Evolutionary conservation across 805 yeast genomes (phyloP).

Genomic region (Yamadazyma laniorum): DNA sequence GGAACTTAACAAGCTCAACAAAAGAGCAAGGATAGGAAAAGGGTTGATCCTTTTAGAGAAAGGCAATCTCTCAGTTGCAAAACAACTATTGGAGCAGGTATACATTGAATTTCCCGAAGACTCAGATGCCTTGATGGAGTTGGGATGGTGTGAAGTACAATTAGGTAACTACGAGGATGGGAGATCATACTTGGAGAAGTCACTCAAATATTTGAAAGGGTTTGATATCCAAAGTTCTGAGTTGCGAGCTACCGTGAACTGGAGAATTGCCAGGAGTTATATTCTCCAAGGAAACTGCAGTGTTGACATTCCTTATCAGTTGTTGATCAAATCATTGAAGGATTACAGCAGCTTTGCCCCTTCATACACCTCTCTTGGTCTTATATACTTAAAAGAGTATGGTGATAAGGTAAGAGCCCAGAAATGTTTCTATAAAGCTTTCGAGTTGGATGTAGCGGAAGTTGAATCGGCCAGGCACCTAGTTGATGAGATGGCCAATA

Average conservation of each 20-base stretch:
- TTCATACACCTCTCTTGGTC: constrained; percentile 79
- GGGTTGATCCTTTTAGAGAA: constrained; percentile 74
- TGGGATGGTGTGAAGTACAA: constrained; percentile 74
- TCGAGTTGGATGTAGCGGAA: constrained; percentile 80
- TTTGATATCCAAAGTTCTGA: constrained; percentile 53
- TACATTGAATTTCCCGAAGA: constrained; percentile 50
- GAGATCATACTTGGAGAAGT: constrained; percentile 44
- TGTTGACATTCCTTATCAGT: constrained; percentile 43
- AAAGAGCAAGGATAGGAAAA: constrained; percentile 74
- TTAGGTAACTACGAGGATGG: constrained; percentile 53
- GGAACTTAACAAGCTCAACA: constrained; percentile 39
- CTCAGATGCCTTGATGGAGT: constrained; percentile 59
- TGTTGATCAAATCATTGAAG: constrained; percentile 61
- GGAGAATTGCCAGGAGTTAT: constrained; percentile 74
- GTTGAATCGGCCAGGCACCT: constrained; percentile 69
- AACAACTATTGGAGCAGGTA: constrained; percentile 49
- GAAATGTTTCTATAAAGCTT: constrained; percentile 85
- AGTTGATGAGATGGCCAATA: constrained; percentile 64
- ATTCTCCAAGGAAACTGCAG: constrained; percentile 23
- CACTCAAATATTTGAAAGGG: constrained; percentile 47
- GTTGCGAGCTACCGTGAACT: constrained; percentile 56
- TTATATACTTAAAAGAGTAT: constrained; percentile 58
- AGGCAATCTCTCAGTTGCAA: constrained; percentile 56
- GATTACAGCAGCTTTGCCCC: constrained; percentile 67
- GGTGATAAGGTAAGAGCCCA: constrained; percentile 67